Percentiles rank a stretch among this genome's conserved stretches.
These are phyloP conservation scores for Nicotiana undulata DNA, from an alignment of 257 asterid species.

Conservation along the genomic window DNA sequence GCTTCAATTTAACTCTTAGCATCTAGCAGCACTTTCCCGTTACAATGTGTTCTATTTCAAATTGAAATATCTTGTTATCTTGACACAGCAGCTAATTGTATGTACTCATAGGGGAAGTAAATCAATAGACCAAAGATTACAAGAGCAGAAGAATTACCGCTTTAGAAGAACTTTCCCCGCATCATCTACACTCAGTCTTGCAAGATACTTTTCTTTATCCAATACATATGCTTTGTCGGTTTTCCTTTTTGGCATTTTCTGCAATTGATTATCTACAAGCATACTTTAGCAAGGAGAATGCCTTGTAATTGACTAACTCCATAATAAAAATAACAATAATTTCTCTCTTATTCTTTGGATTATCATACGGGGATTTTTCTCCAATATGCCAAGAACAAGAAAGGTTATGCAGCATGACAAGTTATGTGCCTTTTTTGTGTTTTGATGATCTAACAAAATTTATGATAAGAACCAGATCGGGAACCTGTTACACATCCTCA, in stretches of 20 bases:
- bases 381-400: background rate
- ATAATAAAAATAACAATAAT: background rate
- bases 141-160: conserved; percentile 48
- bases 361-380: background rate
- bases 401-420: background rate
- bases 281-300: conserved; percentile 29
- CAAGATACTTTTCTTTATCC: conserved; percentile 85
- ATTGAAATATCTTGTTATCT: background rate
- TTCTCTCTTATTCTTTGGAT: background rate
- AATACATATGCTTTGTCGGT: conserved; percentile 93
- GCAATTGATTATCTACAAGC: conserved; percentile 89
- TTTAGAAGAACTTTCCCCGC: conserved; percentile 87
- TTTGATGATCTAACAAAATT: too few species aligned
- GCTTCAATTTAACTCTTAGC: background rate
- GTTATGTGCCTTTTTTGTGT: too few species aligned
- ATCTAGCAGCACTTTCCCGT: background rate
- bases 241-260: conserved; percentile 98
- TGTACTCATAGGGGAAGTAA: background rate
- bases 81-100: background rate
- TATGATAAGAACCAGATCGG: too few species aligned
- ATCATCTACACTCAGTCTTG: conserved; percentile 87
- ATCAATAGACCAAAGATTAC: background rate
- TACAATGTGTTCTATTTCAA: background rate
- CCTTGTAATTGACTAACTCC: background rate
- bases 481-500: too few species aligned